Percentiles rank a stretch among this genome's conserved stretches.
These are phyloP conservation scores for Zygoascus ofunaensis DNA, from an alignment of 805 yeast genomes.

Conservation along the genomic window DNA sequence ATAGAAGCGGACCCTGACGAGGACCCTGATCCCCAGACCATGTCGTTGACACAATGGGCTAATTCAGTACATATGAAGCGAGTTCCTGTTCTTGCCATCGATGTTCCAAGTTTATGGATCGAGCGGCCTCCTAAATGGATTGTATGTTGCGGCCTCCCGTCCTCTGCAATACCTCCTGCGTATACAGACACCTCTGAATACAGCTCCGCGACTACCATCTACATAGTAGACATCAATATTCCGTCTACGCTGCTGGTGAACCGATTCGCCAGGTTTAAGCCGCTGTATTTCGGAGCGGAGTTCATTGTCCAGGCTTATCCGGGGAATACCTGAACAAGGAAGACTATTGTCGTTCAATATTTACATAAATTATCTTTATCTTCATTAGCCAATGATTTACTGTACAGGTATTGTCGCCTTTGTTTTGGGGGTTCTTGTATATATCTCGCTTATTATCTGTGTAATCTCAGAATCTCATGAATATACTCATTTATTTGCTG, in stretches of 20 bases:
- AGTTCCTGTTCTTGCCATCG: conserved; percentile 1
- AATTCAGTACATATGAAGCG: conserved; percentile 1
- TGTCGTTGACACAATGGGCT: conserved; percentile 1
- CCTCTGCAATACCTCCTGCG: conserved; percentile 2
- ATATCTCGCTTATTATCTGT: no score
- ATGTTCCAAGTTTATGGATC: conserved; percentile 4
- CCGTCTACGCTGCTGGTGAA: neutral
- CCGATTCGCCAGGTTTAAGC: conserved; percentile 3
- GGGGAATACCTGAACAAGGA: neutral
- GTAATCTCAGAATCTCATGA: no score
- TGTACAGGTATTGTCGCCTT: no score
- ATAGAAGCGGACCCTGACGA: conserved; percentile 5
- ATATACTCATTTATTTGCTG: no score
- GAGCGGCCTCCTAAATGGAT: conserved; percentile 1
- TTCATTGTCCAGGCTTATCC: neutral
- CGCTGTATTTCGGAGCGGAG: conserved; percentile 3
- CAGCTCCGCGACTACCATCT: neutral
- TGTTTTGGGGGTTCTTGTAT: no score
- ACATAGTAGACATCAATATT: conserved; percentile 3
- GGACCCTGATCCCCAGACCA: conserved; percentile 1
- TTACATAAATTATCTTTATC: no score
- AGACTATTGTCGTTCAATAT: no score
- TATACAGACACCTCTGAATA: conserved; percentile 1
- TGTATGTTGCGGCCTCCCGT: conserved; percentile 2
- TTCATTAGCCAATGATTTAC: no score